These are phyloP conservation scores for Fragosphaeria purpurea DNA, from an alignment of 2,329 filamentous ascomycete genomes.

Conservation along the genomic window DNA sequence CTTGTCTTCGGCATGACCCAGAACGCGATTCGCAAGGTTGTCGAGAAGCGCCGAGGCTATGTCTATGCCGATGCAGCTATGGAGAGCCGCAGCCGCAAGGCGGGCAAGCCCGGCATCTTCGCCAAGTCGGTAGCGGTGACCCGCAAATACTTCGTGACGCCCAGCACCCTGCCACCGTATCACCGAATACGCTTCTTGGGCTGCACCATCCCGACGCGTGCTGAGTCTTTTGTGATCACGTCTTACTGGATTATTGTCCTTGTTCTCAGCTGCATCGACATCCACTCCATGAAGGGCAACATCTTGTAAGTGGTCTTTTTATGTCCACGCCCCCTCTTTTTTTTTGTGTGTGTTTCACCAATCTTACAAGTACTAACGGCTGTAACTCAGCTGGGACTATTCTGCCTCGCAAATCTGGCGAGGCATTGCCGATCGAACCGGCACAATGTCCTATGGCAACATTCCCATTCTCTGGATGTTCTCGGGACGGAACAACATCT, in stretches of 20 bases:
- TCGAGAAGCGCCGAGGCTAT: constrained; percentile 6
- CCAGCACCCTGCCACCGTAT: constrained; percentile 9
- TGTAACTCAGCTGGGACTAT: not conserved
- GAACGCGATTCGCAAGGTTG: constrained; percentile 1
- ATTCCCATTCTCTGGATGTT: constrained; percentile 33
- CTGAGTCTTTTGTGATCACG: constrained; percentile 11
- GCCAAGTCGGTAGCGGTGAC: not conserved
- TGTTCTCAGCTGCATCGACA: constrained; percentile 3
- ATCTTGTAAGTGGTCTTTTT: constrained; percentile 3
- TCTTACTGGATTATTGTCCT: constrained; percentile 12
- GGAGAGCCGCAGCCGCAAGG: not conserved
- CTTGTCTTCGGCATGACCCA: constrained; percentile 10
- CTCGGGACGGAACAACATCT: constrained; percentile 54
- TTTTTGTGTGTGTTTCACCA: not conserved
- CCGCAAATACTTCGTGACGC: constrained; percentile 10
- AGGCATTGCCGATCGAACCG: constrained; percentile 14
- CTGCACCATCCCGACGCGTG: constrained; percentile 14
- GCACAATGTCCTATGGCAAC: constrained; percentile 11
- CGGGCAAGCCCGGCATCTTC: not conserved
- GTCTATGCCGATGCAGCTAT: constrained; percentile 7
- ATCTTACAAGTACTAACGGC: not conserved
- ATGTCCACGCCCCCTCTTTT: not conserved
- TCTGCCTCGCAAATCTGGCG: constrained; percentile 9
- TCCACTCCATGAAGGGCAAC: not conserved
- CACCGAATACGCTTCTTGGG: constrained; percentile 11